phyloP scores from a whole-genome alignment of 805 yeast species.

The Candida morakotiae region DNA sequence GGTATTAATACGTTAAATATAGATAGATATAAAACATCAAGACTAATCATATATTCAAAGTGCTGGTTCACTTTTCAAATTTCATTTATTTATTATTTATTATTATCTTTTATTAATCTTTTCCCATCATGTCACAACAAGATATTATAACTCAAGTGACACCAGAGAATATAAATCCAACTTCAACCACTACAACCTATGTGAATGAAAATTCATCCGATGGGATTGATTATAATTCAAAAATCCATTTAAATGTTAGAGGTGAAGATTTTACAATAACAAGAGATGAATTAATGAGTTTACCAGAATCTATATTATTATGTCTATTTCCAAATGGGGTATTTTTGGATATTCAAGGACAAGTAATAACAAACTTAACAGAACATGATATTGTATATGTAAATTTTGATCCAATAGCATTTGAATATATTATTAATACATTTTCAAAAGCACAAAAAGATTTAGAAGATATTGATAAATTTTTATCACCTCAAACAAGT shows the following conservation, averaged over 20 bases:
- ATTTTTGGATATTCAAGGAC: slow-evolving; percentile 71
- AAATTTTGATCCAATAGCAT: slow-evolving; percentile 82
- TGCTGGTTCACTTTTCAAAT: slow-evolving; percentile 7
- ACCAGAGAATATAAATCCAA: slow-evolving; percentile 30
- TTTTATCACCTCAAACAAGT: slow-evolving; percentile 30
- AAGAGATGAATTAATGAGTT: slow-evolving; percentile 82
- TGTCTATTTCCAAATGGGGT: slow-evolving; percentile 91
- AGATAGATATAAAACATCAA: too few relatives aligned
- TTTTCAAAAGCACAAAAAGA: slow-evolving; percentile 70
- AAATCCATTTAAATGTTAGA: slow-evolving; percentile 73
- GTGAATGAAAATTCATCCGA: slow-evolving; percentile 16
- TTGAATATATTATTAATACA: slow-evolving; percentile 72
- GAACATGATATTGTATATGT: slow-evolving; percentile 79
- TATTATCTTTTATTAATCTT: too few relatives aligned
- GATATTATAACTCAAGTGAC: slow-evolving; percentile 72
- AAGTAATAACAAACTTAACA: slow-evolving; percentile 71
- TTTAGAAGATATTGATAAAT: slow-evolving; percentile 23
- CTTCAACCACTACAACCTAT: slow-evolving; percentile 4
- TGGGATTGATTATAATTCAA: slow-evolving; percentile 53
- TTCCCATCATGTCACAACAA: slow-evolving; percentile 33
- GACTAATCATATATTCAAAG: too few relatives aligned
- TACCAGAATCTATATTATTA: slow-evolving; percentile 85
- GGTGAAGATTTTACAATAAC: slow-evolving; percentile 73
- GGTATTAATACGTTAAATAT: too few relatives aligned
- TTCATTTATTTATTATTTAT: too few relatives aligned